Percentiles rank a stretch among this genome's conserved stretches.
These are phyloP conservation scores for Acacia confusa DNA, from an alignment of 306 rosid species.

Conservation along the genomic window DNA sequence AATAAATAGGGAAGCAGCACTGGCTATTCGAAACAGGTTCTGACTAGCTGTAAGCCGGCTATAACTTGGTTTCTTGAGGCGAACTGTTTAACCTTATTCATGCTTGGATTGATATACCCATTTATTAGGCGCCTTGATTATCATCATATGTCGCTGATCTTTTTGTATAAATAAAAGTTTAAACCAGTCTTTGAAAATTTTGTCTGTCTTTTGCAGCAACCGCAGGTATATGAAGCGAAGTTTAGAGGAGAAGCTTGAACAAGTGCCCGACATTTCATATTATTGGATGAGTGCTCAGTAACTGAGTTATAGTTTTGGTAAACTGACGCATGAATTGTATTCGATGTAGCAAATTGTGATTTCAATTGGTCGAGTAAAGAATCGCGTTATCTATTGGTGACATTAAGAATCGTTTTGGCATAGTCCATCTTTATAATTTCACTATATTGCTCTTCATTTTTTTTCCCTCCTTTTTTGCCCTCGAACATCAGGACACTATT, in stretches of 20 bases:
- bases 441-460: not conserved
- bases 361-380: not conserved
- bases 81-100: not conserved
- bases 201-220: constrained; percentile 59
- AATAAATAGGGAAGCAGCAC: not conserved
- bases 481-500: not conserved
- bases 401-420: constrained; percentile 25
- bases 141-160: not conserved
- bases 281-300: constrained; percentile 26
- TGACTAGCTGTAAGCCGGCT: not conserved
- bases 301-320: constrained; percentile 21
- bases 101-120: not conserved
- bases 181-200: not conserved
- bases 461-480: not conserved
- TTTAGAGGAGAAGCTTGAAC: constrained; percentile 65
- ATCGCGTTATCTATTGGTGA: constrained; percentile 1
- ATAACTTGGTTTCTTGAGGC: not conserved
- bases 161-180: not conserved
- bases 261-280: constrained; percentile 11
- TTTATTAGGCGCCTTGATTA: not conserved
- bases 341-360: constrained; percentile 35
- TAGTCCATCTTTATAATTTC: not conserved
- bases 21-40: not conserved
- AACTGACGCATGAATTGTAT: constrained; percentile 30
- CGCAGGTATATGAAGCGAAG: constrained; percentile 76